These are phyloP conservation scores for Lactarius indigo DNA, from an alignment of 768 basidiomycete genomes.

Conservation along the genomic window DNA sequence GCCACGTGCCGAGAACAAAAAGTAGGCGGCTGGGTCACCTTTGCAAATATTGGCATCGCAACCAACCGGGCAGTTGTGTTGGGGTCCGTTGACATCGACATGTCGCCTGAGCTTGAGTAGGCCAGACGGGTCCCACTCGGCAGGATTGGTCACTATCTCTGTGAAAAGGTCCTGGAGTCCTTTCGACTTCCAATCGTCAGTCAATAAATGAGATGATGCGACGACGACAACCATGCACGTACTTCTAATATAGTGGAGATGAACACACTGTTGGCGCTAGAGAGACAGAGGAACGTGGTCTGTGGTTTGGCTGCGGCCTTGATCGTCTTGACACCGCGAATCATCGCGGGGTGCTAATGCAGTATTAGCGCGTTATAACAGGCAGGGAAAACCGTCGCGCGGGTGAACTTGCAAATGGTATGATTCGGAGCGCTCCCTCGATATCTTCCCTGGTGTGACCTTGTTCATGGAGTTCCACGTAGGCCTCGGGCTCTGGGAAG, in stretches of 20 bases:
- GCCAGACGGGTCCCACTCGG: slow-evolving; percentile 69
- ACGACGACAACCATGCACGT: neutral
- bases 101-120: slow-evolving; percentile 73
- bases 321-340: slow-evolving; percentile 76
- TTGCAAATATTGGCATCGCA: slow-evolving; percentile 99
- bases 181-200: slow-evolving; percentile 55
- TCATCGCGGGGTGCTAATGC: slow-evolving; percentile 92
- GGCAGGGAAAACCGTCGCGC: neutral
- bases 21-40: slow-evolving; percentile 41
- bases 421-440: slow-evolving; percentile 66
- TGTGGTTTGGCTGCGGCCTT: slow-evolving; percentile 60
- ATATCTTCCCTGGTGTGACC: slow-evolving; percentile 74
- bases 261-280: slow-evolving; percentile 91
- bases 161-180: slow-evolving; percentile 69
- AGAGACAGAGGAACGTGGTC: slow-evolving; percentile 85
- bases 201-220: neutral
- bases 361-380: neutral
- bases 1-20: neutral
- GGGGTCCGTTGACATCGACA: slow-evolving; percentile 70
- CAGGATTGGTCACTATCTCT: slow-evolving; percentile 90
- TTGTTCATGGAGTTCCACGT: slow-evolving; percentile 63
- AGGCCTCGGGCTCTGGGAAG: slow-evolving; percentile 59
- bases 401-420: slow-evolving; percentile 73
- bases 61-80: slow-evolving; percentile 81
- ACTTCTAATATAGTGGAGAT: slow-evolving; percentile 89